phyloP scores from a whole-genome alignment of 2,329 filamentous ascomycete species.

The Trichophyton benhamiae region DNA sequence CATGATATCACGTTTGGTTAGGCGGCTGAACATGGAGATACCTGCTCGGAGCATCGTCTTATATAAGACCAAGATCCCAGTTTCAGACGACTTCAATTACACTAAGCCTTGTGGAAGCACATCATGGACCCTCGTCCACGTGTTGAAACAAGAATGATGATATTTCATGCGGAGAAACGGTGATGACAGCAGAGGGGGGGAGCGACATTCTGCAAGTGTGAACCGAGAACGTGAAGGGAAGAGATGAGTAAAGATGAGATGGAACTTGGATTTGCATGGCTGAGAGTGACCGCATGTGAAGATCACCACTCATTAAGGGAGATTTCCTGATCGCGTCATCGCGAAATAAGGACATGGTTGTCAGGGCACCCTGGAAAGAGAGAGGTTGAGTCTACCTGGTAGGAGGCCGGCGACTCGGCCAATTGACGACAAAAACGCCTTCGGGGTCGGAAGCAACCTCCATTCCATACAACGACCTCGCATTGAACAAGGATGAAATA shows the following conservation, averaged over 20 bases:
- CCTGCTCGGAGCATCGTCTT: not conserved
- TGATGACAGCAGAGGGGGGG: not conserved
- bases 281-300: not conserved
- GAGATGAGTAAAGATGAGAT: not conserved
- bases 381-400: not conserved
- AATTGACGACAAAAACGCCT: not conserved
- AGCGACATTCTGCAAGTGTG: not conserved
- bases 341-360: not conserved
- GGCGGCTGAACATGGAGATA: not conserved
- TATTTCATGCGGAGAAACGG: not conserved
- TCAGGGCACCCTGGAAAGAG: not conserved
- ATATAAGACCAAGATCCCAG: not conserved
- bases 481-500: not conserved
- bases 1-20: not conserved
- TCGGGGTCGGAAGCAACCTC: not conserved
- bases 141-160: not conserved
- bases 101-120: not conserved
- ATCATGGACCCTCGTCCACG: not conserved
- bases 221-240: not conserved
- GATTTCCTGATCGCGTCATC: slow-evolving; percentile 2
- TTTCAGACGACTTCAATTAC: not conserved
- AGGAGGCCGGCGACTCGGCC: slow-evolving; percentile 1
- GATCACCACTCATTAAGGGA: not conserved
- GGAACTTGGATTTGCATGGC: not conserved
- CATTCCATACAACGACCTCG: not conserved